These are phyloP conservation scores for Fusarium humuli DNA, from an alignment of 2,329 filamentous ascomycete species.

Conservation along the genomic window DNA sequence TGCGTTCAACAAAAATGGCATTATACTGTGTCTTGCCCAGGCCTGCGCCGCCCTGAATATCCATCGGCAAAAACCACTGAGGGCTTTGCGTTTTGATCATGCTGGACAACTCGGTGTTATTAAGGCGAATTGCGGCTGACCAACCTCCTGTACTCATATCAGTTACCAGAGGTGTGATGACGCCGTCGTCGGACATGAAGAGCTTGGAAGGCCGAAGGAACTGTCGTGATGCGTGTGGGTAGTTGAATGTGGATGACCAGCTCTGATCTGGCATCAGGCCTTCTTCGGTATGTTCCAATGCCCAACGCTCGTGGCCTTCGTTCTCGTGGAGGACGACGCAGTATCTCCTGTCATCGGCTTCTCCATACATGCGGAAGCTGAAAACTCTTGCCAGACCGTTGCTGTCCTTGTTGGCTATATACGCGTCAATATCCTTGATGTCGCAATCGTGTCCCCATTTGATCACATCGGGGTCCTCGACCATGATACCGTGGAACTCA, in stretches of 20 bases:
- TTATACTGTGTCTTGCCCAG: conserved; percentile 11
- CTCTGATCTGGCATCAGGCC: neutral
- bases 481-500: conserved; percentile 30
- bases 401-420: conserved; percentile 14
- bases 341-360: conserved; percentile 19
- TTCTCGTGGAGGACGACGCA: conserved; percentile 36
- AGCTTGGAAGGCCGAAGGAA: conserved; percentile 30
- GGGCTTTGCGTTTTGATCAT: neutral
- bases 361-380: conserved; percentile 32
- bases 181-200: conserved; percentile 32
- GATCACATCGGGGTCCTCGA: neutral
- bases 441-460: conserved; percentile 30
- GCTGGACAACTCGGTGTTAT: neutral
- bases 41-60: conserved; percentile 30
- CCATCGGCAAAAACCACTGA: conserved; percentile 9
- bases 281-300: neutral
- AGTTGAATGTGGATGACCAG: neutral
- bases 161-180: conserved; percentile 30
- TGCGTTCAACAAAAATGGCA: conserved; percentile 25
- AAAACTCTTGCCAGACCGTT: neutral
- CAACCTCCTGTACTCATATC: conserved; percentile 28
- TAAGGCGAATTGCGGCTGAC: conserved; percentile 11
- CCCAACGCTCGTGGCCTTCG: conserved; percentile 22
- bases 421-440: neutral
- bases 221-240: conserved; percentile 11